phyloP scores from a whole-genome alignment of 306 rosid genomes.

The Citrullus amarus region DNA sequence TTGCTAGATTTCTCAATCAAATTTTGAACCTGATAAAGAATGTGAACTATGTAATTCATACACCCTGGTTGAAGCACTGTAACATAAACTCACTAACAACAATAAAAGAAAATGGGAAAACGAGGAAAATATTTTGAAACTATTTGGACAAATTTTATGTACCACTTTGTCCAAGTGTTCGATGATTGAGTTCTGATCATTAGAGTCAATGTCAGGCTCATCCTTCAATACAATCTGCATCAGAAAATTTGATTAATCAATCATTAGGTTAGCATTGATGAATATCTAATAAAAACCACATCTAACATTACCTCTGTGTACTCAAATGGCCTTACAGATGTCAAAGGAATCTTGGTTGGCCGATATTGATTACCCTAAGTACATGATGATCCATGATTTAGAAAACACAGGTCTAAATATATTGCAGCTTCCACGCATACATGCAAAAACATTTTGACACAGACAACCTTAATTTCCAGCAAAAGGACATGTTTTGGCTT shows the following conservation, averaged over 20 bases:
- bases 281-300: constrained; percentile 2
- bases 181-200: constrained; percentile 84
- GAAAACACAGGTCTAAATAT: not conserved
- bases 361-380: constrained; percentile 90
- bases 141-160: constrained; percentile 9
- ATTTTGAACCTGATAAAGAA: constrained; percentile 46
- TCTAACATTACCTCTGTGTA: constrained; percentile 61
- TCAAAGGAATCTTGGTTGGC: constrained; percentile 89
- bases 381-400: not conserved
- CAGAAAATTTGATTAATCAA: constrained; percentile 18
- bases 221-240: constrained; percentile 75
- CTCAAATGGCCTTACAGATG: constrained; percentile 89
- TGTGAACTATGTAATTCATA: not conserved
- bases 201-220: constrained; percentile 70
- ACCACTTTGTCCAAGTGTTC: constrained; percentile 92
- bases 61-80: not conserved
- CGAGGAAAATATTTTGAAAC: constrained; percentile 4
- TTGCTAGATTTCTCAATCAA: constrained; percentile 60
- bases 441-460: constrained; percentile 9
- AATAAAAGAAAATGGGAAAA: not conserved
- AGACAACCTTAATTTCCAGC: constrained; percentile 80
- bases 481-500: constrained; percentile 96
- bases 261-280: constrained; percentile 13
- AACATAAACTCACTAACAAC: not conserved
- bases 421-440: not conserved